Conservation (phyloP, 306 rosid genomes). For the Pyrus pyrifolia region DNA sequence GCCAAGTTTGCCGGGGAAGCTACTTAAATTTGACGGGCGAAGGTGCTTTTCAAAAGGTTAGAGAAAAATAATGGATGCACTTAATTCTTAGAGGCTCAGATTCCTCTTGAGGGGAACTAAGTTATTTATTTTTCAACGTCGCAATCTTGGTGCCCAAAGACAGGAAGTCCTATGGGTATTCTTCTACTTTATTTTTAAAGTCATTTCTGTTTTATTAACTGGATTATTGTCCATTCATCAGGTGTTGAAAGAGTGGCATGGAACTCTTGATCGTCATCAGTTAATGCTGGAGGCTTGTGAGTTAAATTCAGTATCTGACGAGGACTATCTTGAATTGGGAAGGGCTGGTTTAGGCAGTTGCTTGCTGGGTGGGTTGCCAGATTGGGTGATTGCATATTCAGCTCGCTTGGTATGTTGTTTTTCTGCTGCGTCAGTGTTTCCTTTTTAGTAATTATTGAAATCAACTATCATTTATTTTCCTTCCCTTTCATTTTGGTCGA, state of each 20-base stretch:
- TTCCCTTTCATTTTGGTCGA: constrained; percentile 24
- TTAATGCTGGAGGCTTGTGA: constrained; percentile 96
- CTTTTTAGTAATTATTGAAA: neutral
- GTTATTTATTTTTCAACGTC: neutral
- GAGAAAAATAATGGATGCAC: neutral
- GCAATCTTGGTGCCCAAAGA: neutral
- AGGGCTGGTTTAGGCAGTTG: constrained; percentile 99
- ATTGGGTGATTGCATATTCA: constrained; percentile 92
- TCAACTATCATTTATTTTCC: constrained; percentile 10
- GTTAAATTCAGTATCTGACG: constrained; percentile 70
- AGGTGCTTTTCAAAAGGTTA: constrained; percentile 88
- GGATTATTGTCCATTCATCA: constrained; percentile 23
- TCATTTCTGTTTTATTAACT: constrained; percentile 17
- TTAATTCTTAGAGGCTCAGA: neutral
- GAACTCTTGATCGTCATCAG: constrained; percentile 72
- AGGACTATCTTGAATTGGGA: constrained; percentile 79
- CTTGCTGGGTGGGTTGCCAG: constrained; percentile 93
- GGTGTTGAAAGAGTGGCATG: constrained; percentile 94
- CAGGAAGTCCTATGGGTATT: neutral
- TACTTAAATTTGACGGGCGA: constrained; percentile 95
- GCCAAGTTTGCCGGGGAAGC: constrained; percentile 98
- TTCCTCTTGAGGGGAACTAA: neutral
- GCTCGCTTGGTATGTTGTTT: constrained; percentile 80
- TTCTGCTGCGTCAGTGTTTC: constrained; percentile 1
- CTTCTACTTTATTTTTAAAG: neutral